Conservation (phyloP, 257 asterid species). For the Solanum virginianum region DNA sequence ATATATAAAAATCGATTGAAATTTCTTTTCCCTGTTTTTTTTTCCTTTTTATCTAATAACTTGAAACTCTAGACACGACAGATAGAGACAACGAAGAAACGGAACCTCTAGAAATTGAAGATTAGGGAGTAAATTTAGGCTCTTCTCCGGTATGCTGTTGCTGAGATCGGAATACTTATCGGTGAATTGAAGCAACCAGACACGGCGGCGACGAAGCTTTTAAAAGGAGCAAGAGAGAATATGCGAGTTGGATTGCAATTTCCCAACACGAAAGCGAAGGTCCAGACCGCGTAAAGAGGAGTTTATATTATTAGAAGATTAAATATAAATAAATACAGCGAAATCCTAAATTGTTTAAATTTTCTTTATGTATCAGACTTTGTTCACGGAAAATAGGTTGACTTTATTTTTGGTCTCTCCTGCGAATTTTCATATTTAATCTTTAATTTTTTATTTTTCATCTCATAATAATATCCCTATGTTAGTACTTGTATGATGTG, state of each 20-base stretch:
- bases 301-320: background rate
- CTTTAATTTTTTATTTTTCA: too few species aligned
- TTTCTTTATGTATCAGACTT: too few species aligned
- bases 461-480: too few species aligned
- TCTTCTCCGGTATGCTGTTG: background rate
- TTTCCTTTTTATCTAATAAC: background rate
- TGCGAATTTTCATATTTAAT: too few species aligned
- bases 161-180: constrained; percentile 1
- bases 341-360: too few species aligned
- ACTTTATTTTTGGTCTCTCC: too few species aligned
- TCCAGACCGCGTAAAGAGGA: background rate
- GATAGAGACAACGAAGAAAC: background rate
- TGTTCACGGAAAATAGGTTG: too few species aligned
- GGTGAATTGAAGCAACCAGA: background rate
- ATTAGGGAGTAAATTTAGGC: background rate
- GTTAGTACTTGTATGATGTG: too few species aligned
- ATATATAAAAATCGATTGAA: background rate
- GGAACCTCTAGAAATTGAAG: background rate
- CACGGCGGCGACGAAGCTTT: constrained; percentile 6
- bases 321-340: too few species aligned
- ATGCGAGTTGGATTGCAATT: background rate
- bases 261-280: background rate
- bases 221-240: constrained; percentile 10
- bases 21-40: background rate
- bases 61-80: background rate